These are phyloP conservation scores for Sonneratia caseolaris DNA, from an alignment of 345 rosid genomes.

Conservation along the genomic window DNA sequence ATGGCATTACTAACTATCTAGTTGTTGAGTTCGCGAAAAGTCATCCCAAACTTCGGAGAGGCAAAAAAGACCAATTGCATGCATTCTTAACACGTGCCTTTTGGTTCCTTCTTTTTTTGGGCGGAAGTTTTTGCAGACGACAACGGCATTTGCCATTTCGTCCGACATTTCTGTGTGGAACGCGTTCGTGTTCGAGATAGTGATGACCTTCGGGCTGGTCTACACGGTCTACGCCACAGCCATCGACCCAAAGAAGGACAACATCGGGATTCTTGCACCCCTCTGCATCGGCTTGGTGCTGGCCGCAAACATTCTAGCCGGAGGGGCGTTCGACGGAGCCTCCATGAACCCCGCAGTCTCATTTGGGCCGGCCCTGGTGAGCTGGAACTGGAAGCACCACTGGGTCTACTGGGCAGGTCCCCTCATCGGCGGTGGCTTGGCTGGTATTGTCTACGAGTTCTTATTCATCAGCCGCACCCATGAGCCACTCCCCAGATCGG, in stretches of 20 bases:
- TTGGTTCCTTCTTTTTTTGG: not conserved
- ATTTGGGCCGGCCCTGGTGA: conserved; percentile 9
- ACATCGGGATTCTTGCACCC: conserved; percentile 1
- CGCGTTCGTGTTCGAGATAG: conserved; percentile 13
- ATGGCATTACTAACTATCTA: no score
- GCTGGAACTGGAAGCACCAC: conserved; percentile 11
- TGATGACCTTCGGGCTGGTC: conserved; percentile 9
- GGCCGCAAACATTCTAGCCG: conserved; percentile 10
- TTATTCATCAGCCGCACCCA: conserved; percentile 9
- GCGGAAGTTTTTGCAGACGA: not conserved
- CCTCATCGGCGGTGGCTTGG: conserved; percentile 11
- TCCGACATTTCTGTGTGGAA: conserved; percentile 11
- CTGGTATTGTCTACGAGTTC: conserved; percentile 10
- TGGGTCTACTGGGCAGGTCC: conserved; percentile 16
- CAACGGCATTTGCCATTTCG: conserved; percentile 9
- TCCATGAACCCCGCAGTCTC: conserved; percentile 1
- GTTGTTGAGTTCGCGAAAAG: no score
- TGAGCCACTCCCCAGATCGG: conserved; percentile 9
- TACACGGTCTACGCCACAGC: conserved; percentile 4
- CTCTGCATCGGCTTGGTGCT: conserved; percentile 3
- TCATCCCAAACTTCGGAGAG: no score
- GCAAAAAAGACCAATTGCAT: not conserved
- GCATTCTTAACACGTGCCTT: not conserved
- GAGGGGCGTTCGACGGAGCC: conserved; percentile 15
- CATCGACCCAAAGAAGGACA: conserved; percentile 1